Evolutionary conservation across 2,329 filamentous ascomycete species (phyloP).

Genomic region (Talaromyces piceae): DNA sequence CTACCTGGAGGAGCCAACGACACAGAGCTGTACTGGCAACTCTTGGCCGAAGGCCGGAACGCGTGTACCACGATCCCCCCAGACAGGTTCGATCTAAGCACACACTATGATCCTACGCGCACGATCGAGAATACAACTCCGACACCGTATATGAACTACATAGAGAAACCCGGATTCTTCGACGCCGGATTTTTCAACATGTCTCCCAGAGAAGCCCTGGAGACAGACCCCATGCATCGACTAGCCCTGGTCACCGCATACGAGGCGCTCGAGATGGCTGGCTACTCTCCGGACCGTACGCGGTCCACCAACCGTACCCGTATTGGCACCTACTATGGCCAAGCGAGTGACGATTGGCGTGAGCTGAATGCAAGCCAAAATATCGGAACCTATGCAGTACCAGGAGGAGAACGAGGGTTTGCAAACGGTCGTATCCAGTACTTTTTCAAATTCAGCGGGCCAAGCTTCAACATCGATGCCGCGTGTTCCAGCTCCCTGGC

Average conservation of each 20-base stretch:
- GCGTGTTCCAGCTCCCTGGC: slow-evolving; percentile 69
- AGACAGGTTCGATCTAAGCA: slow-evolving; percentile 62
- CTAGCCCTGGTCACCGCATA: slow-evolving; percentile 69
- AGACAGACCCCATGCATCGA: slow-evolving; percentile 68
- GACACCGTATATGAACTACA: slow-evolving; percentile 63
- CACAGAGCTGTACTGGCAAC: slow-evolving; percentile 27
- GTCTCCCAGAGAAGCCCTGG: slow-evolving; percentile 66
- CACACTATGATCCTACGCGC: slow-evolving; percentile 59
- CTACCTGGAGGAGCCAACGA: slow-evolving; percentile 58
- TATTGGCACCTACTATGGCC: slow-evolving; percentile 67
- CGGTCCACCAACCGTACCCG: slow-evolving; percentile 57
- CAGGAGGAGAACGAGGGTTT: slow-evolving; percentile 54
- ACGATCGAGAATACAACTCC: slow-evolving; percentile 65
- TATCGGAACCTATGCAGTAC: slow-evolving; percentile 62
- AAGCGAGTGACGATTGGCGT: slow-evolving; percentile 68
- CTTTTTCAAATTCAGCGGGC: slow-evolving; percentile 68
- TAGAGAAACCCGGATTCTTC: slow-evolving; percentile 67
- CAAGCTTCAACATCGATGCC: slow-evolving; percentile 65
- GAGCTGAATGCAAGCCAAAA: slow-evolving; percentile 67
- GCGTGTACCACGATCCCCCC: slow-evolving; percentile 43
- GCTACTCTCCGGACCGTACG: slow-evolving; percentile 65
- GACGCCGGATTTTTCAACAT: slow-evolving; percentile 81
- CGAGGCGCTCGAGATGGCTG: slow-evolving; percentile 73
- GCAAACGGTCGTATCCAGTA: slow-evolving; percentile 60
- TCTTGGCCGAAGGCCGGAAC: slow-evolving; percentile 25